Evolutionary conservation across 1,284 basidiomycete genomes (phyloP), one percentile per base, ranked within the genome.

Genomic region (Ganoderma leucocontextum): DNA sequence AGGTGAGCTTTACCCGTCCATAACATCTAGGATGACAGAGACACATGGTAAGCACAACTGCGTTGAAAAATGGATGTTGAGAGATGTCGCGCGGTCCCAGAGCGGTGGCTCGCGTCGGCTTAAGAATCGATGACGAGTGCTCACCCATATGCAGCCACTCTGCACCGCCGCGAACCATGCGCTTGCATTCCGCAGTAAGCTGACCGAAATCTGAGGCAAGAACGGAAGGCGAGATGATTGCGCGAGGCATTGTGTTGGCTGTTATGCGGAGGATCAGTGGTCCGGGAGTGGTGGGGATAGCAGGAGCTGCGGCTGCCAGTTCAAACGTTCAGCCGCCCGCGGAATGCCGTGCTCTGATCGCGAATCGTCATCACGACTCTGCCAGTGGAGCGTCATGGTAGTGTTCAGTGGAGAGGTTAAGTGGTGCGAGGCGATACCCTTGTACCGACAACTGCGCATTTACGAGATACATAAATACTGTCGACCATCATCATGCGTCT

Each of bases 81-180:
- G 22, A 4, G 41, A n/a, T 10, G 12, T 10, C 22, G 19, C 19
- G 44, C 7, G 44, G 12, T 10, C 12, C 44, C 1, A 47, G n/a
- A 12, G 22, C 10, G n/a, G n/a, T n/a, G n/a, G n/a, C n/a, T n/a
- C n/a, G 29, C 29, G 29, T 29, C 29, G 29, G 29, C 29, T 29
- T 2, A 29, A 29, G 29, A 29, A 29, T 29, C 29, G 29, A 29
- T 29, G 29, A 29, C n/a, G 38, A 38, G 12, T 22, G 81, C 89
- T 71, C 72, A 94, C 95, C 96, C 96, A 98, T 98, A 77, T 98
- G 96, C 67, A 97, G 87, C 96, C 96, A 98, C 80, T 98, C 92
- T 53, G 96, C 95, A 42, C 97, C 95, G 73, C 91, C 89, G 76
- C 92, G 90, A 73, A 97, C 94, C 93, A 98, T 97, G 64, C 95